Evolutionary conservation across 345 rosid genomes (phyloP).

Genomic region (Combretum micranthum): DNA sequence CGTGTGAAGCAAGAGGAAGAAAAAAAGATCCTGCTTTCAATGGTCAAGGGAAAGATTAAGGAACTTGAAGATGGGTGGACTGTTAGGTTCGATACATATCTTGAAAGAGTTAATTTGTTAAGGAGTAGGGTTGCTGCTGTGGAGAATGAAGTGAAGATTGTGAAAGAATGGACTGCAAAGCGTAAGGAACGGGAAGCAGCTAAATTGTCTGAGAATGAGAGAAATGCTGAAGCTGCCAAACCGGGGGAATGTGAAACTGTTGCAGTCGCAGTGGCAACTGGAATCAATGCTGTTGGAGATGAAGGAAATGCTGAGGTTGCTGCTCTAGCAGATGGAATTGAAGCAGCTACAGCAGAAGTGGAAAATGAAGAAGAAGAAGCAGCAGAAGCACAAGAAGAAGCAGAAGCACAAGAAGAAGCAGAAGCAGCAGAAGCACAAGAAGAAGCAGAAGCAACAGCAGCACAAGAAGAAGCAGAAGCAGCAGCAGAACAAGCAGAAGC

Average conservation of each 20-base stretch:
- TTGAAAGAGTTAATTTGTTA: slow-evolving; percentile 21
- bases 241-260: slow-evolving; percentile 12
- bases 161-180: slow-evolving; percentile 30
- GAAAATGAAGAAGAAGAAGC: too few species aligned
- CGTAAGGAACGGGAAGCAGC: slow-evolving; percentile 19
- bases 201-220: too few species aligned
- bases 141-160: slow-evolving; percentile 33
- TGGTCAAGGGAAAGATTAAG: slow-evolving; percentile 37
- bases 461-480: neutral
- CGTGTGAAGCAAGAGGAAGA: slow-evolving; percentile 65
- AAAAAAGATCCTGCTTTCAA: slow-evolving; percentile 30
- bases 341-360: neutral
- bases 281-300: too few species aligned
- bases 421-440: neutral
- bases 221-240: slow-evolving; percentile 15
- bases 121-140: slow-evolving; percentile 22
- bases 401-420: neutral
- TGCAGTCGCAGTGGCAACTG: too few species aligned
- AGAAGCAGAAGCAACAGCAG: neutral
- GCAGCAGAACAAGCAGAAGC: neutral
- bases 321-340: neutral
- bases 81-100: slow-evolving; percentile 24
- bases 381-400: neutral
- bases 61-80: slow-evolving; percentile 43
- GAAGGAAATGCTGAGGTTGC: neutral